These are phyloP conservation scores for Helicocarpus griseus DNA, from an alignment of 2,329 filamentous ascomycete species.

Conservation along the genomic window DNA sequence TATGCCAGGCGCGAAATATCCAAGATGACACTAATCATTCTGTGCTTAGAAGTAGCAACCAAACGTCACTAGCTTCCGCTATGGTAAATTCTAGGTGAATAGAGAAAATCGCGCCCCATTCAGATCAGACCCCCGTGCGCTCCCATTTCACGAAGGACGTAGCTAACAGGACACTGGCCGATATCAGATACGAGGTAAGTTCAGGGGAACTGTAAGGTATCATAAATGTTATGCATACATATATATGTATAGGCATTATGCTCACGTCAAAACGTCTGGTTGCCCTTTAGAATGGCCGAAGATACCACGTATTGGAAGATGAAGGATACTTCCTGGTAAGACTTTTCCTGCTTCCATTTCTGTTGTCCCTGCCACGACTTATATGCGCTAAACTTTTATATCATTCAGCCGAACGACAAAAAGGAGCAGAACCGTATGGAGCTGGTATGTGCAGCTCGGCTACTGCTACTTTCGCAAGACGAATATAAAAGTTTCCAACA, in stretches of 20 bases:
- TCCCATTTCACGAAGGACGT: not conserved
- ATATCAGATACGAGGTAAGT: constrained; percentile 6
- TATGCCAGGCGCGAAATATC: not conserved
- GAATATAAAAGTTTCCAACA: not conserved
- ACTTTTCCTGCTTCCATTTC: not conserved
- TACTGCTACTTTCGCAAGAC: not conserved
- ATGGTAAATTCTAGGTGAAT: constrained; percentile 11
- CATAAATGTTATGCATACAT: not conserved
- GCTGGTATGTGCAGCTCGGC: constrained; percentile 7
- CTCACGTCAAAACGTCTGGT: not conserved
- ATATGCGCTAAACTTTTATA: too few species aligned
- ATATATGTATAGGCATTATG: not conserved
- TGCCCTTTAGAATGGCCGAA: constrained; percentile 7
- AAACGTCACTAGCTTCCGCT: constrained; percentile 8
- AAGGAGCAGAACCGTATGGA: constrained; percentile 12
- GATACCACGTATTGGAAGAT: constrained; percentile 11
- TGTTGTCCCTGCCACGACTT: too few species aligned
- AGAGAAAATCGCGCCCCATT: not conserved
- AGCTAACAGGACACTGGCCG: not conserved
- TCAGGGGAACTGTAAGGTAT: not conserved
- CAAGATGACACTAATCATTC: not conserved
- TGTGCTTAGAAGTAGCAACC: not conserved
- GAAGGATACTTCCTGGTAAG: constrained; percentile 12
- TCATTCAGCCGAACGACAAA: constrained; percentile 11
- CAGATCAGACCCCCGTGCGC: not conserved